Evolutionary conservation across 306 rosid species (phyloP), one percentile per base, ranked within the genome.

Genomic region (Prunus mume): DNA sequence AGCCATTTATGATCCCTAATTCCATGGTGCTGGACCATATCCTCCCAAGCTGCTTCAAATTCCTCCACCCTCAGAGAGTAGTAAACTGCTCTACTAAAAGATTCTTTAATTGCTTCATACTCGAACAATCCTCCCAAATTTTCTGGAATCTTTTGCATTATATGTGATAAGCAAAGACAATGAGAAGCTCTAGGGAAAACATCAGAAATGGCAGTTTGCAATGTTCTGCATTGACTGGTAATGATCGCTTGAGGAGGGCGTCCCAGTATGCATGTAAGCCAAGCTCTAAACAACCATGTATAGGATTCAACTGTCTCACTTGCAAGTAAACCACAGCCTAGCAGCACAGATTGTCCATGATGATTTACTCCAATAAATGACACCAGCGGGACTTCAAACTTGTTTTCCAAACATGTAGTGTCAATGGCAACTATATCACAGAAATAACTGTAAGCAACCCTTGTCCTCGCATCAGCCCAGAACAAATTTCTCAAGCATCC

Each of bases 111-210:
- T 25, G 79, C 88, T 73, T 86, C 91, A 66, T 76, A 83, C 65
- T 85, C 89, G 9, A 52, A 58, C 30, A 79, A 73, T 8, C 78
- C 83, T 71, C 90, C 87, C 73, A 89, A 81, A 68, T 80, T 83
- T 76, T 88, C 88, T 13, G 92, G 87, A 78, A 86, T 45, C 34
- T 80, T 83, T 47, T 76, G 85, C 87, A 89, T 86, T 65, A 91
- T 80, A 69, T 76, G 73, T 15, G 83, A 83, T 32, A 83, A 67
- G 80, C 82, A 88, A 55, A 89, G 79, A 69, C 89, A 91, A 70
- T 83, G 94, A 64, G 88, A 85, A 76, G 92, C 87, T 85, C 94
- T 85, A 13, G 94, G 94, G 70, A 91, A 88, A 76, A 91, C 97
- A 57, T 91, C 91, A 46, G 90, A 82, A 76, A 86, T 79, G 76